These are phyloP conservation scores for Trametes cubensis DNA, from an alignment of 768 basidiomycete species.

Conservation along the genomic window DNA sequence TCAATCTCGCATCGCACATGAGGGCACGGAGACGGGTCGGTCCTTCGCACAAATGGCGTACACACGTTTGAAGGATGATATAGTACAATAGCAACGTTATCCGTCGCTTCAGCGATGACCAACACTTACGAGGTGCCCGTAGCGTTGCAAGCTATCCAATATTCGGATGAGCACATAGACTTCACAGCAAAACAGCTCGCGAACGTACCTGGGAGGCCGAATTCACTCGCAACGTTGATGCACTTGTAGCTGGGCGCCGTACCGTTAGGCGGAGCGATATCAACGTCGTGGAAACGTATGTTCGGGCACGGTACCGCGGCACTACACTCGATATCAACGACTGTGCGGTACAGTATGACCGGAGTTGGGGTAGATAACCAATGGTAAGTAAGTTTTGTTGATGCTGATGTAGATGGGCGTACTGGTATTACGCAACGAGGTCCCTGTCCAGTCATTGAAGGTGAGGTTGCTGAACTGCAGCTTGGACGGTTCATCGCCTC, in stretches of 20 bases:
- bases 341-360: slow-evolving; percentile 28
- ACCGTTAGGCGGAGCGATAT: slow-evolving; percentile 42
- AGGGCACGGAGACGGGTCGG: too few species aligned
- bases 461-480: slow-evolving; percentile 50
- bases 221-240: slow-evolving; percentile 46
- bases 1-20: too few species aligned
- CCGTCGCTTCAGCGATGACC: too few species aligned
- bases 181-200: neutral
- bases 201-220: slow-evolving; percentile 32
- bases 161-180: neutral
- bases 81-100: too few species aligned
- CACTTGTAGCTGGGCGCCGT: slow-evolving; percentile 46
- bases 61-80: too few species aligned
- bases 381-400: too few species aligned
- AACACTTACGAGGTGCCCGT: neutral
- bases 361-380: neutral
- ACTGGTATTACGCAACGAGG: slow-evolving; percentile 33
- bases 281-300: slow-evolving; percentile 42
- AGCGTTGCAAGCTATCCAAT: neutral
- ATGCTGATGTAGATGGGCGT: too few species aligned
- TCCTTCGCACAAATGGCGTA: too few species aligned
- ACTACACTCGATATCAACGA: slow-evolving; percentile 56
- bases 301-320: slow-evolving; percentile 48
- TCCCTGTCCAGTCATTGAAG: slow-evolving; percentile 54
- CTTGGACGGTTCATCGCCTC: slow-evolving; percentile 36